phyloP scores from a whole-genome alignment of 805 yeast species.

The Myxozyma udenii region DNA sequence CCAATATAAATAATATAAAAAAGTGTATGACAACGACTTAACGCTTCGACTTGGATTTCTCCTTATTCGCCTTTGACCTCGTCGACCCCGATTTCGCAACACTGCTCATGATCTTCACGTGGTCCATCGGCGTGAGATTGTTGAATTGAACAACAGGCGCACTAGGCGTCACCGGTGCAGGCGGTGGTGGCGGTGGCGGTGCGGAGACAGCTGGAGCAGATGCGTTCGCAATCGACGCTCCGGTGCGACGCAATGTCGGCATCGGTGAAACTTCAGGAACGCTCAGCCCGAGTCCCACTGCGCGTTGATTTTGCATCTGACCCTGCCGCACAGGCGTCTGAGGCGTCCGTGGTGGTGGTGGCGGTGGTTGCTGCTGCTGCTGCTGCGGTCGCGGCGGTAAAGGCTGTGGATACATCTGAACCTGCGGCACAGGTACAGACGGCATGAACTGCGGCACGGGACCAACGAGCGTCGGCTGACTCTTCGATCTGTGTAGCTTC shows the following conservation, averaged over 20 bases:
- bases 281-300: neutral
- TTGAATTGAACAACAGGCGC: slow-evolving; percentile 6
- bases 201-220: neutral
- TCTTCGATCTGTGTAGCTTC: neutral
- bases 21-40: neutral
- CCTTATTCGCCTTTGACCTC: slow-evolving; percentile 7
- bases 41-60: neutral
- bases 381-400: neutral
- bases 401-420: neutral
- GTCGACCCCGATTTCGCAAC: slow-evolving; percentile 20
- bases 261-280: neutral
- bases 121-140: slow-evolving; percentile 16
- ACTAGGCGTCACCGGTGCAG: neutral
- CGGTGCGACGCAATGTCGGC: neutral
- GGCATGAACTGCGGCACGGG: neutral
- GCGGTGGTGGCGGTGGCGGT: neutral
- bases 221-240: neutral
- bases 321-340: neutral
- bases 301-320: neutral
- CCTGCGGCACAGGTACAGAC: neutral
- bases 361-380: neutral
- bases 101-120: slow-evolving; percentile 16
- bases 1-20: neutral
- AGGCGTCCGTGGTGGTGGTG: neutral
- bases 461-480: neutral